Conservation (phyloP, 345 rosid genomes). For the Dipteronia dyeriana region DNA sequence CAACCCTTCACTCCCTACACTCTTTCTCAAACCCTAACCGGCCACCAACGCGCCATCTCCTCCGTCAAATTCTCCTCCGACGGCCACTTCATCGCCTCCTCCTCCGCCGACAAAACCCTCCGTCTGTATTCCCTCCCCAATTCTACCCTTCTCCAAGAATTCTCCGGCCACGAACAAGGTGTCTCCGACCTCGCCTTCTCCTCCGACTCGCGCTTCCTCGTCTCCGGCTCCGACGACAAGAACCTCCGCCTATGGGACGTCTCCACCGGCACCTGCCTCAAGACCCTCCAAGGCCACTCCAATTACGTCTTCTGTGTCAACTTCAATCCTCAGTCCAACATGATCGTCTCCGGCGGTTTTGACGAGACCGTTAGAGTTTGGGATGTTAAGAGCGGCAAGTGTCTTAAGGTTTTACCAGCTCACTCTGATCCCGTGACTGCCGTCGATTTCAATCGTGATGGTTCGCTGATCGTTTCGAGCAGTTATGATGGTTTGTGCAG, state of each 20-base stretch:
- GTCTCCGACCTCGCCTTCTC: constrained; percentile 93
- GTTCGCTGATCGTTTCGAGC: constrained; percentile 79
- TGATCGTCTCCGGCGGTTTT: constrained; percentile 90
- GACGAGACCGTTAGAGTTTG: constrained; percentile 94
- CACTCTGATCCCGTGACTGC: constrained; percentile 95
- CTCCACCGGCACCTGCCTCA: constrained; percentile 59
- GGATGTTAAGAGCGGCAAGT: constrained; percentile 88
- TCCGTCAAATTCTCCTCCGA: constrained; percentile 86
- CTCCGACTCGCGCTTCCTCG: constrained; percentile 77
- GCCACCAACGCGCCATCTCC: constrained; percentile 71
- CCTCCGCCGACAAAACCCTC: constrained; percentile 87
- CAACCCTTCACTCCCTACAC: constrained; percentile 65
- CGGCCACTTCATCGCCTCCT: constrained; percentile 82
- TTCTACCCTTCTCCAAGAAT: constrained; percentile 40
- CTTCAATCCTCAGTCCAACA: constrained; percentile 84
- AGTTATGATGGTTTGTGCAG: constrained; percentile 92
- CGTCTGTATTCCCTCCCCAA: constrained; percentile 62
- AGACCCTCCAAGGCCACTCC: constrained; percentile 79
- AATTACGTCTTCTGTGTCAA: constrained; percentile 78
- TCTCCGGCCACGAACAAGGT: constrained; percentile 75
- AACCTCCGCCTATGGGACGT: constrained; percentile 94
- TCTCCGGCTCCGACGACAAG: constrained; percentile 93
- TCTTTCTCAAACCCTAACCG: constrained; percentile 71
- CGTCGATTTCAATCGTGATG: constrained; percentile 83
- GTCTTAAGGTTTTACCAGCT: constrained; percentile 88